Evolutionary conservation across 2,329 filamentous ascomycete species (phyloP).

Genomic region (Stachybotrys echinatus): DNA sequence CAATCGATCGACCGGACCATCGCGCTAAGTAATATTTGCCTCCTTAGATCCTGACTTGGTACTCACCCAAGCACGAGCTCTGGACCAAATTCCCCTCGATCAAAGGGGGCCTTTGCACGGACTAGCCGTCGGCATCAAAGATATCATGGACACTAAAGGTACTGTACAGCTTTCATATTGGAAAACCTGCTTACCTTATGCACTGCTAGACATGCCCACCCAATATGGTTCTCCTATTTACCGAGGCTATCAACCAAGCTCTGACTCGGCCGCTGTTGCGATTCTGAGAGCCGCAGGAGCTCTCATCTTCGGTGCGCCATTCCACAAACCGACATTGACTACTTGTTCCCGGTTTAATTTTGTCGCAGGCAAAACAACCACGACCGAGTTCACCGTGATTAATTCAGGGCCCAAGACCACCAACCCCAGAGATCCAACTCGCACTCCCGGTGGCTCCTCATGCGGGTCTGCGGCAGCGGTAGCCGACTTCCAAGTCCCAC

Average conservation of each 20-base stretch:
- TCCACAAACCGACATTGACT: too few species aligned
- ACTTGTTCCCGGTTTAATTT: neutral
- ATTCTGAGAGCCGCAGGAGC: slow-evolving; percentile 49
- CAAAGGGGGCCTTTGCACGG: slow-evolving; percentile 52
- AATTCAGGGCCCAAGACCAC: slow-evolving; percentile 41
- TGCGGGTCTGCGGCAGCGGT: slow-evolving; percentile 60
- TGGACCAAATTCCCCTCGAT: slow-evolving; percentile 42
- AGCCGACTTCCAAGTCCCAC: slow-evolving; percentile 52
- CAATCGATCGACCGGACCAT: too few species aligned
- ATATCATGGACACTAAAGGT: slow-evolving; percentile 54
- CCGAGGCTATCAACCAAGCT: slow-evolving; percentile 30
- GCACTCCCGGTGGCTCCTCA: slow-evolving; percentile 61
- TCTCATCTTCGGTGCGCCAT: slow-evolving; percentile 42
- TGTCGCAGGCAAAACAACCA: slow-evolving; percentile 29
- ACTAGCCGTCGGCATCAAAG: slow-evolving; percentile 53
- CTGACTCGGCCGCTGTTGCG: slow-evolving; percentile 46
- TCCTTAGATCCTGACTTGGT: too few species aligned
- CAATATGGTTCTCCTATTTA: slow-evolving; percentile 52
- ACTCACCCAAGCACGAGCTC: slow-evolving; percentile 39
- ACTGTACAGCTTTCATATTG: neutral
- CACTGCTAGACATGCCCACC: slow-evolving; percentile 50
- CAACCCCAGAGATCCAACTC: slow-evolving; percentile 56
- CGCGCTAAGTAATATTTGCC: too few species aligned
- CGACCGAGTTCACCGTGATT: slow-evolving; percentile 55
- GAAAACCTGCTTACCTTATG: neutral